Evolutionary conservation across 192 early-diverging fungal species (phyloP).

Genomic region (Linderina pennispora): DNA sequence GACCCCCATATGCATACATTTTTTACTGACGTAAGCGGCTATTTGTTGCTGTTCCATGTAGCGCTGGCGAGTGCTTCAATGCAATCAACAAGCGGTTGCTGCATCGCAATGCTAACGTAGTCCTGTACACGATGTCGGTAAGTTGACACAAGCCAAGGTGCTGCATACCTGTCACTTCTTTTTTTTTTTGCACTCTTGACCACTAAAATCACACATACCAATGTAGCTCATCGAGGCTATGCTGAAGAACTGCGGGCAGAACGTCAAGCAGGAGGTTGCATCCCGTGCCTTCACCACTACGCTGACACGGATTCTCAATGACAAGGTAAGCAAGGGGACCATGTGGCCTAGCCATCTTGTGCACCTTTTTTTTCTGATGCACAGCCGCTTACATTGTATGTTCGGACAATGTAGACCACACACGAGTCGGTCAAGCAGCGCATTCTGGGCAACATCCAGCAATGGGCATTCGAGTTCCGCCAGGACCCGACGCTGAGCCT

Average conservation of each 20-base stretch:
- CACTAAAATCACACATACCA: constrained; percentile 28
- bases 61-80: constrained; percentile 62
- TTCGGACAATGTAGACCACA: too few species aligned
- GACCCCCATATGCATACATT: too few species aligned
- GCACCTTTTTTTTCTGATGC: too few species aligned
- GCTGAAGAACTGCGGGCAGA: constrained; percentile 83
- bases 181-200: constrained; percentile 28
- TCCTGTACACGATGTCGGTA: constrained; percentile 58
- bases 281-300: constrained; percentile 80
- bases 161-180: neutral
- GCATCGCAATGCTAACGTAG: constrained; percentile 78
- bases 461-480: constrained; percentile 84
- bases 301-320: constrained; percentile 66
- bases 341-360: too few species aligned
- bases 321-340: too few species aligned
- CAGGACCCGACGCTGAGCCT: constrained; percentile 71
- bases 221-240: constrained; percentile 69
- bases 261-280: constrained; percentile 75
- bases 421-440: constrained; percentile 77
- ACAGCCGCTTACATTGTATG: too few species aligned
- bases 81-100: constrained; percentile 64
- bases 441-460: constrained; percentile 83
- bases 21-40: neutral
- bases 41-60: constrained; percentile 11
- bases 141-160: constrained; percentile 20